Evolutionary conservation across 2,329 filamentous ascomycete species (phyloP).

Genomic region (Pseudocercospora crystallina): DNA sequence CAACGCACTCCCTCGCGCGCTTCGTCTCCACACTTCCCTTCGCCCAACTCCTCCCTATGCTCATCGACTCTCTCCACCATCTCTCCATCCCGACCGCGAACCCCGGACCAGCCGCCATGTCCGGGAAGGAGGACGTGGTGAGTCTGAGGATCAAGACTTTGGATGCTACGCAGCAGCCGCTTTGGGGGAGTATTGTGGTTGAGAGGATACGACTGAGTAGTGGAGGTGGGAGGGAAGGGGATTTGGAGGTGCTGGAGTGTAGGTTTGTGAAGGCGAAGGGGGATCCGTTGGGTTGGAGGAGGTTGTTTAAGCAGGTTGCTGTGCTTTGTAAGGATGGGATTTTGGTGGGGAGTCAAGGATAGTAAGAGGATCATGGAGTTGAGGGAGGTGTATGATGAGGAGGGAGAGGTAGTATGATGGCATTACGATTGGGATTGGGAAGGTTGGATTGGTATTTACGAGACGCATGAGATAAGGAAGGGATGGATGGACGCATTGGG

Average conservation of each 20-base stretch:
- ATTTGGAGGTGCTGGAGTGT: constrained; percentile 71
- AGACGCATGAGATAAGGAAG: too few species aligned
- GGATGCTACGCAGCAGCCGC: constrained; percentile 68
- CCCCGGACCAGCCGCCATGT: constrained; percentile 33
- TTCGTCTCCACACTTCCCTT: constrained; percentile 85
- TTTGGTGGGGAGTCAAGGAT: constrained; percentile 12
- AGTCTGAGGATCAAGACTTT: constrained; percentile 70
- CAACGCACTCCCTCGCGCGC: constrained; percentile 79
- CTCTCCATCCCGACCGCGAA: constrained; percentile 74
- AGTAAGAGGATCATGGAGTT: background rate
- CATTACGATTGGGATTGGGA: too few species aligned
- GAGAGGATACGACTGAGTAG: constrained; percentile 60
- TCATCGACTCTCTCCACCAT: constrained; percentile 78
- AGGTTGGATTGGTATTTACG: too few species aligned
- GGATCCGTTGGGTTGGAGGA: constrained; percentile 92
- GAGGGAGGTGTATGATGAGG: background rate
- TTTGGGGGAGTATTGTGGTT: constrained; percentile 74
- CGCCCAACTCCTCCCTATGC: constrained; percentile 72
- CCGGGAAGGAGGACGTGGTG: constrained; percentile 49
- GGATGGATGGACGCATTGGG: too few species aligned
- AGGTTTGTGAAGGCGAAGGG: constrained; percentile 93
- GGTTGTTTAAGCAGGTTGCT: constrained; percentile 96
- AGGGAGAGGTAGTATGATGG: too few species aligned
- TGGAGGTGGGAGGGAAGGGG: constrained; percentile 25
- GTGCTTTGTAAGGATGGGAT: constrained; percentile 84